Base-by-base conservation (phyloP, 169 alveolate genomes). In the Plasmodium vivax region DNA sequence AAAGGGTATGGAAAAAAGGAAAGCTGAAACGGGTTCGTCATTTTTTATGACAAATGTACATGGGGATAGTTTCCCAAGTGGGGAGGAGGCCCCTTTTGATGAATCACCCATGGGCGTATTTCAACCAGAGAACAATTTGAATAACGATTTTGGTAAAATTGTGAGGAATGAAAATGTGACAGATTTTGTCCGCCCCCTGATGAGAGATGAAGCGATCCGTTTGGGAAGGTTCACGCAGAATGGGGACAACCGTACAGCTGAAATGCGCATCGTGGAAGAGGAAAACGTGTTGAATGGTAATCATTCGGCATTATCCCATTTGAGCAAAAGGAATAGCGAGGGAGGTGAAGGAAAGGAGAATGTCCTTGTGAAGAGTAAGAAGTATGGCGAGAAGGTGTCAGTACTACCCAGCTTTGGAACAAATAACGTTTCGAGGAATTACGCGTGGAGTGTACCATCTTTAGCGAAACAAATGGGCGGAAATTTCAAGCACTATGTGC, bases 1-100 rank as follows among this genome's bases (percentile, higher is more conserved):
- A 16, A 47, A 79, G 51, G 62, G 45, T 30, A 87, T 87, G 43
- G 68, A 77, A 62, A 58, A 77, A 75, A 87, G 43, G 47, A 54
- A 75, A 54, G 12, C 30, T 75, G 12, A 56, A 75, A 54, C 30
- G 2, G 36, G 12, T 34, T 34, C 45, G 10, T 14, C 77, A 68
- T 27, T 6, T 68, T 68, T 68, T 19, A 7, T 2, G 38, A 62
- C 27, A 62, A 19, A 30, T 68, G 43, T 68, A n/a, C 32, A 68
- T 68, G 43, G 30, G 36, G 77, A 68, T 23, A 4, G 38, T 23
- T 68, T 7, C 23, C 77, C 77, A 68, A 23, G 32, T 16, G 74
- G 23, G 16, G 74, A 58, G 74, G 23, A 16, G 32, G 8, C 32
- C 32, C 32, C 32, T 58, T 58, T 58, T 58, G 74, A 58, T 58